Evolutionary conservation across 2,329 filamentous ascomycete species (phyloP).

Genomic region (Didymosphaeria variabile): DNA sequence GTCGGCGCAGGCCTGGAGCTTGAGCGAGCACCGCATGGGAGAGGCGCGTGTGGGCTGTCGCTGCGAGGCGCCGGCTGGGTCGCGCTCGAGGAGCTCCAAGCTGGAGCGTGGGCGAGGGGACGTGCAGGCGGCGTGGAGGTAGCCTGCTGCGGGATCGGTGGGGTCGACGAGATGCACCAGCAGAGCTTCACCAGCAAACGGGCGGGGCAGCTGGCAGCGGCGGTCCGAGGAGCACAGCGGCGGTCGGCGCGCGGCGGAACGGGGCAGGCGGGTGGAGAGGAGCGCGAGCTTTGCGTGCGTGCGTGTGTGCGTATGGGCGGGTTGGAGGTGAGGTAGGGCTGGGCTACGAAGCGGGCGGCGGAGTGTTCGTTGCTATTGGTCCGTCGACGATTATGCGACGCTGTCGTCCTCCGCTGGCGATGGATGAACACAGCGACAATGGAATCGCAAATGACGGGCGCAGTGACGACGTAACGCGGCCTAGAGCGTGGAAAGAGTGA

Average conservation of each 20-base stretch:
- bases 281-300: not conserved
- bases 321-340: slow-evolving; percentile 25
- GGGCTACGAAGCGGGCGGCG: slow-evolving; percentile 26
- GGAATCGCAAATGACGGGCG: not conserved
- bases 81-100: slow-evolving; percentile 27
- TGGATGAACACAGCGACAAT: slow-evolving; percentile 15
- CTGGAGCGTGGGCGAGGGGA: slow-evolving; percentile 16
- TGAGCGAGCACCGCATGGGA: slow-evolving; percentile 48
- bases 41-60: slow-evolving; percentile 27
- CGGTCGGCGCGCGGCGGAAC: not conserved
- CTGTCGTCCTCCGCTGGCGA: slow-evolving; percentile 6
- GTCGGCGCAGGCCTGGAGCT: slow-evolving; percentile 47
- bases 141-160: slow-evolving; percentile 10
- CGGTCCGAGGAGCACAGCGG: slow-evolving; percentile 4
- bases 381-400: slow-evolving; percentile 17
- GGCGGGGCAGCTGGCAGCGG: slow-evolving; percentile 13
- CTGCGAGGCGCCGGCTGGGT: slow-evolving; percentile 12
- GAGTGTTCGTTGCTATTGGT: slow-evolving; percentile 24
- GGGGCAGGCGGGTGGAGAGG: not conserved
- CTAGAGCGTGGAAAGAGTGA: slow-evolving; percentile 1
- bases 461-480: slow-evolving; percentile 5
- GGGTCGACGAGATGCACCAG: slow-evolving; percentile 6
- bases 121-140: slow-evolving; percentile 8
- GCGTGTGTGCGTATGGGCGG: slow-evolving; percentile 7
- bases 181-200: slow-evolving; percentile 5